Evolutionary conservation across 345 rosid genomes (phyloP), one percentile per base, ranked within the genome.

Genomic region (Erucastrum elatum): DNA sequence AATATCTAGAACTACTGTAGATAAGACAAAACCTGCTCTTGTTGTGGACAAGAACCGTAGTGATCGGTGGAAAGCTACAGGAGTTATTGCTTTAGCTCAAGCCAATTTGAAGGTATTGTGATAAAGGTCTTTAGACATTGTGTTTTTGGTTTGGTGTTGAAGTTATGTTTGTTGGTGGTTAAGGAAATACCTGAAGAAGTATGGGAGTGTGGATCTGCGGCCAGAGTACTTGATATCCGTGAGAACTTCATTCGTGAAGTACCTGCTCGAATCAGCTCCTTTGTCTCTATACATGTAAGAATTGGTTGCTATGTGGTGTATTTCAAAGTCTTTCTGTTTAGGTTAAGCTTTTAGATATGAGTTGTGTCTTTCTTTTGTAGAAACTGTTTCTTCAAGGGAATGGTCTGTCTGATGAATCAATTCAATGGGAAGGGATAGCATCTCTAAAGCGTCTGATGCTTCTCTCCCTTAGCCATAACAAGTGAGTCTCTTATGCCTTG

Each of bases 171-270:
- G 66, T 81, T 81, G 16, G 0, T 8, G 62, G 66, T 60, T 67
- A 71, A 81, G 98, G 84, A 75, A 74, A 84, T 94, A 90, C 97
- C 97, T 0, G 87, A 87, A 58, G 91, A 91, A 79, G 90, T 91
- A 26, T 91, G 97, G 97, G 73, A 74, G 16, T 86, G 88, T 67
- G 93, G 90, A 83, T 75, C 89, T 61, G 83, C 77, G 63, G 77
- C 78, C 9, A 88, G 92, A 86, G 85, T 90, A 70, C 84, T 92
- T 55, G 91, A 91, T 77, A n/a, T 89, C 63, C 85, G 88, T 39
- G 88, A 87, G 84, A 94, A 92, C 71, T 73, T 46, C 67, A 85
- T 94, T 80, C 85, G 80, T 46, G 80, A 66, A 68, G 79, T 92
- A 64, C 91, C 98, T 17, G 44, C 55, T 53, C 82, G 75, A 73